Base-by-base conservation (phyloP, 1,284 basidiomycete species). In the Athelia sp. region DNA sequence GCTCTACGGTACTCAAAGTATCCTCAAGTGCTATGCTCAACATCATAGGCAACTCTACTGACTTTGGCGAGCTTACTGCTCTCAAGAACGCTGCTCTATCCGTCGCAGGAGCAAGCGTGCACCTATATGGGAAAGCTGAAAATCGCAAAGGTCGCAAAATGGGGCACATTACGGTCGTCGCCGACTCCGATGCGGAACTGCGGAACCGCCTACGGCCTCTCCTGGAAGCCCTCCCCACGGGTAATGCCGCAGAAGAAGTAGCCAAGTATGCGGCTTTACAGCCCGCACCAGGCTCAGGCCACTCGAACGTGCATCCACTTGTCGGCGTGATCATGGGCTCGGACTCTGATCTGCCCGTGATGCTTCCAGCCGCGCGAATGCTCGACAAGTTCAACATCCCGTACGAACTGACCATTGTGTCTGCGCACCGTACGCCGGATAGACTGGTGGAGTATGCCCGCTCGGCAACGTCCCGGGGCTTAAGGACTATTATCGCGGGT, bases 291-390 rank as follows among this genome's bases (percentile, higher is more conserved):
- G 70, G 74, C n/a, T 67, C 69, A 45, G 79, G 82, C 6, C 70
- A 76, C 59, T 79, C 89, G 3, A 79, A 89, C 61, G 63, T 72
- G 0, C 75, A 84, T 48, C 94, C 96, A 4, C 76, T 98, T 9
- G 91, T 98, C 0, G 90, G 92, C 1, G 82, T 99, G 57, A 94
- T 99, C 67, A 99, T 99, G 97, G 96, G 96, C 40, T 97, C 93
- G 4, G 97, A 99, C 68, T 97, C 93, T n/a, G 96, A 99, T 65
- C 73, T 99, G 31, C 90, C 92, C 2, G 84, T 87, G 17, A 97
- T 99, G 90, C 79, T 92, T 10, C 86, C 92, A 4, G 93, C 93
- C 2, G 91, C 96, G 0, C 81, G 79, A 48, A 85, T 97, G 48
- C 81, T 99, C 36, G 85, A 92, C 60, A 72, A 72, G 35, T 97